Evolutionary conservation across 306 rosid genomes (phyloP), one percentile per base, ranked within the genome.

Genomic region (Dryas octopetala): DNA sequence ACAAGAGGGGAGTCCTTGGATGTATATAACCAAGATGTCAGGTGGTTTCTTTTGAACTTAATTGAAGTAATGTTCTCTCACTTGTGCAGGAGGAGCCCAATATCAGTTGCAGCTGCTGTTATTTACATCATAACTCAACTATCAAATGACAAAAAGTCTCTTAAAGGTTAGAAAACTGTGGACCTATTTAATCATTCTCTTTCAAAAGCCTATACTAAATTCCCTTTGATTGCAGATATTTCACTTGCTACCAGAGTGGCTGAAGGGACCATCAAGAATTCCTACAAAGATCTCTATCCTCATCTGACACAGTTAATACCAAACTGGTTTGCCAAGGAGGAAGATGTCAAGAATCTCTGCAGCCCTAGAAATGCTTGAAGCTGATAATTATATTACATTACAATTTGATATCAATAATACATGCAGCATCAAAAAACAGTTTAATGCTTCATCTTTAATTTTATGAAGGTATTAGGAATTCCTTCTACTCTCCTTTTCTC

Each of bases 271-370:
- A 53, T 75, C 28, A 75, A 45, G 48, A 65, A 15, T 46, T 54
- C 74, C 67, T 76, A 66, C 79, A 76, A 47, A 54, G 79, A 76
- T 48, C 23, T 76, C 55, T 68, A 76, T 67, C 79, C 79, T 54
- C 73, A 76, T 67, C 57, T 76, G 19, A 13, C 73, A 5, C 10
- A 7, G 23, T 2, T 76, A 13, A 28, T 66, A 54, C 73, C 79
- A 0, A 46, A 38, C 57, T 66, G 73, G 66, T 76, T 66, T 47
- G 67, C 79, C 9, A 16, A 52, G 7, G 79, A 44, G 66, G 73
- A 45, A 10, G 55, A 57, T 26, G 3, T 76, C 47, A 76, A 28
- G 74, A 13, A 45, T 17, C 70, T 62, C 53, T 51, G 38, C 10
- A 9, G 46, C 71, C 60, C 74, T 8, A 26, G 26, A 70, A 52